phyloP scores from a whole-genome alignment of 2,329 filamentous ascomycete species.

The Bipolaris oryzae region DNA sequence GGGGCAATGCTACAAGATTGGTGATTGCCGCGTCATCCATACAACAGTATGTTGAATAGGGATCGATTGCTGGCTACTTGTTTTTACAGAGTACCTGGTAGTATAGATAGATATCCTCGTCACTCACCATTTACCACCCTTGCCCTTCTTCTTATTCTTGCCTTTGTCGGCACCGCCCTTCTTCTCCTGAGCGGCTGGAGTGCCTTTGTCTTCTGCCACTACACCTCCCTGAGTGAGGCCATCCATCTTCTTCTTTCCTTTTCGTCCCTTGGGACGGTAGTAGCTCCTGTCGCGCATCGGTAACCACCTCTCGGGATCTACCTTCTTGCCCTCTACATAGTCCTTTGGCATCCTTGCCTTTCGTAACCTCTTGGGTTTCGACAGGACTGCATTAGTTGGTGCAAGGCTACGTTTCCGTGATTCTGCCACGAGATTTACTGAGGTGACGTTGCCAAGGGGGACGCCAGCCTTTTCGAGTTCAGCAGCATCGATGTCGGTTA shows the following conservation, averaged over 20 bases:
- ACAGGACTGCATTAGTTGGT: constrained; percentile 50
- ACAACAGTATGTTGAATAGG: background rate
- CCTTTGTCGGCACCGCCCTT: constrained; percentile 42
- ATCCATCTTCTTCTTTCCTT: constrained; percentile 77
- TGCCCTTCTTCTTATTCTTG: constrained; percentile 46
- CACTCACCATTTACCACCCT: constrained; percentile 41
- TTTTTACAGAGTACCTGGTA: background rate
- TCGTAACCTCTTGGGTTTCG: constrained; percentile 64
- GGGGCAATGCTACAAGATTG: constrained; percentile 6
- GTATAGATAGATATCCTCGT: background rate
- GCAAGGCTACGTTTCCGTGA: constrained; percentile 46
- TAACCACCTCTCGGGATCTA: constrained; percentile 92
- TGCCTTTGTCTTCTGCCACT: constrained; percentile 68
- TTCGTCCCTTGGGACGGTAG: constrained; percentile 89
- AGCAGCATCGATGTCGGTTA: constrained; percentile 64
- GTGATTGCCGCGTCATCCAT: constrained; percentile 4
- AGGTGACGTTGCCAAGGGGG: constrained; percentile 50
- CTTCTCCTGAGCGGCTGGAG: constrained; percentile 39
- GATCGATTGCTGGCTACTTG: background rate
- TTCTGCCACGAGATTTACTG: constrained; percentile 45
- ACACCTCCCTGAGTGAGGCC: constrained; percentile 83
- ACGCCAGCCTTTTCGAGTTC: constrained; percentile 72
- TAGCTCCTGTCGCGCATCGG: constrained; percentile 86
- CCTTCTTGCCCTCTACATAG: constrained; percentile 76
- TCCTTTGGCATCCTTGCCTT: constrained; percentile 72